A percentile compares a stretch with the other conserved stretches of the same genome.
Conservation (phyloP, 108 stramenopile genomes). For the Fragilaria crotonensis region DNA sequence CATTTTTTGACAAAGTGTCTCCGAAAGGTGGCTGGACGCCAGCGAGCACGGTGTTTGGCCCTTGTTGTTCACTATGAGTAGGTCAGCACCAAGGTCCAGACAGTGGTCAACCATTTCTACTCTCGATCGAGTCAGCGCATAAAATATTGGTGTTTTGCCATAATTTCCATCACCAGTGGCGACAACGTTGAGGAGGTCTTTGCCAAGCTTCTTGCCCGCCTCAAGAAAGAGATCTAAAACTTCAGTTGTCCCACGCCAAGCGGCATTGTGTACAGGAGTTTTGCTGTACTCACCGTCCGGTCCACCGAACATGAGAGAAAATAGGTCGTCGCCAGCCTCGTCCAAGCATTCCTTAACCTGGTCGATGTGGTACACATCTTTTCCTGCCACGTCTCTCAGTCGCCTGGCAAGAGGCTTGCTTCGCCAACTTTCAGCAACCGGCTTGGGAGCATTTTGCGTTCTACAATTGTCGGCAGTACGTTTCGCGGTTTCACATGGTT, state of each 20-base stretch:
- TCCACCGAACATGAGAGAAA: background rate
- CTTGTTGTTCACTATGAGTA: conserved; percentile 82
- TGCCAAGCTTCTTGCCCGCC: conserved; percentile 7
- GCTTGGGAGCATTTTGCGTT: too few relatives aligned
- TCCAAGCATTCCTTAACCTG: too few relatives aligned
- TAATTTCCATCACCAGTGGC: conserved; percentile 48
- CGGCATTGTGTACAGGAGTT: conserved; percentile 61
- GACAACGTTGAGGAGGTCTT: conserved; percentile 45
- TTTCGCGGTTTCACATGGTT: background rate
- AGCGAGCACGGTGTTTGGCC: conserved; percentile 68
- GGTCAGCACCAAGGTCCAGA: conserved; percentile 23
- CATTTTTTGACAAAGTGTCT: conserved; percentile 16
- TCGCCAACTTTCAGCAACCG: too few relatives aligned
- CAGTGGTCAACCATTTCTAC: conserved; percentile 50
- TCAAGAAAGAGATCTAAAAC: conserved; percentile 46
- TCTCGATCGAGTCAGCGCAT: conserved; percentile 61
- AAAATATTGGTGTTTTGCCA: conserved; percentile 82
- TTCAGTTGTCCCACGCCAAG: conserved; percentile 59
- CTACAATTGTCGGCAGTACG: background rate
- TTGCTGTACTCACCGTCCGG: conserved; percentile 26
- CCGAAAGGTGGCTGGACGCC: conserved; percentile 36
- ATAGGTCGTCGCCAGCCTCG: background rate
- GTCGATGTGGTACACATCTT: background rate
- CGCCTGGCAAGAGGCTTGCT: background rate
- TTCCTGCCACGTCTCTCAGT: background rate